Conservation (phyloP, 1,284 basidiomycete genomes). For the Kwoniella shivajii region DNA sequence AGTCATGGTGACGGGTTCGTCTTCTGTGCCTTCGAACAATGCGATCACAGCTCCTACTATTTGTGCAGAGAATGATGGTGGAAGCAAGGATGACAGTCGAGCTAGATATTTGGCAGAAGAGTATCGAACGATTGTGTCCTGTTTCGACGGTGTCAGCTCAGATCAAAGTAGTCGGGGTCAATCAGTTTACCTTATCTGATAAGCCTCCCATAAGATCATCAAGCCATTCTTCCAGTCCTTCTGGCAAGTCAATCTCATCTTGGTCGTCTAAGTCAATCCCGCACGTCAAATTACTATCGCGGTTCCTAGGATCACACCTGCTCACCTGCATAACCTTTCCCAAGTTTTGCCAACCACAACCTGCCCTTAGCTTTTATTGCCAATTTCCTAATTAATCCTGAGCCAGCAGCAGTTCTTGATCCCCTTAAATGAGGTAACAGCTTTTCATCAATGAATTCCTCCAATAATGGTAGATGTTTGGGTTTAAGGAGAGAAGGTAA, state of each 20-base stretch:
- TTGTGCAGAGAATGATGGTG: constrained; percentile 72
- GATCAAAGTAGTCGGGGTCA: no score
- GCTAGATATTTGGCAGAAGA: constrained; percentile 92
- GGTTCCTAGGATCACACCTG: constrained; percentile 4
- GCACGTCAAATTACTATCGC: background rate
- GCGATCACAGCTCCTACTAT: constrained; percentile 76
- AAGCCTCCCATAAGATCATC: constrained; percentile 73
- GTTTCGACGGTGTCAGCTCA: constrained; percentile 1
- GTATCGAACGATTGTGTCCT: constrained; percentile 96
- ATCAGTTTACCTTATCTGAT: constrained; percentile 71
- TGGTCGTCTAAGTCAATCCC: no score
- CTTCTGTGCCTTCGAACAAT: constrained; percentile 60
- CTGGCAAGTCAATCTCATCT: constrained; percentile 71
- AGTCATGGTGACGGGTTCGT: constrained; percentile 47
- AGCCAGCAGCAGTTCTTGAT: constrained; percentile 39
- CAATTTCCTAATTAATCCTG: constrained; percentile 50
- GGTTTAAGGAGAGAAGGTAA: constrained; percentile 40
- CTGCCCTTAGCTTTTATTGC: constrained; percentile 50
- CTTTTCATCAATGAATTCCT: constrained; percentile 30
- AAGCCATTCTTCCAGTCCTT: constrained; percentile 74
- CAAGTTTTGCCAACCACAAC: constrained; percentile 49
- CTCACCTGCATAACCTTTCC: constrained; percentile 10
- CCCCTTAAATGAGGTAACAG: constrained; percentile 46
- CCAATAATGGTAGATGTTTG: constrained; percentile 39
- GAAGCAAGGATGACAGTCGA: constrained; percentile 78